phyloP scores from a whole-genome alignment of 768 basidiomycete genomes.

The Hericium alpestre region DNA sequence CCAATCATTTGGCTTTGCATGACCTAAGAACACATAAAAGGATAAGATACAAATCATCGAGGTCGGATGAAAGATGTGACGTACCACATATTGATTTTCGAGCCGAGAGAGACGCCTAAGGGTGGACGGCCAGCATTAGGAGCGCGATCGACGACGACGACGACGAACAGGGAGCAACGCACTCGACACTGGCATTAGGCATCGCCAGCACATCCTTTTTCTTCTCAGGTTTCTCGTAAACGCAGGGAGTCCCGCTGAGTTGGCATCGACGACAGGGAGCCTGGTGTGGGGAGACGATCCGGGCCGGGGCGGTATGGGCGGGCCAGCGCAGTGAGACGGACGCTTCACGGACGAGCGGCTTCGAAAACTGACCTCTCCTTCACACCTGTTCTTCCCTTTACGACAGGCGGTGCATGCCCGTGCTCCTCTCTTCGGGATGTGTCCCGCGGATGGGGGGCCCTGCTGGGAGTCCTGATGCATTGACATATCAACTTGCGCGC shows the following conservation, averaged over 20 bases:
- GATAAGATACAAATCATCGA: not conserved
- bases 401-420: conserved; percentile 82
- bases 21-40: conserved; percentile 34
- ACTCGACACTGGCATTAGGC: conserved; percentile 67
- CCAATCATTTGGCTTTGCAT: conserved; percentile 94
- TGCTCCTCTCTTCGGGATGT: conserved; percentile 84
- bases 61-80: conserved; percentile 10
- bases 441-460: conserved; percentile 28
- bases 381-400: conserved; percentile 88
- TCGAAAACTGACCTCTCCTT: conserved; percentile 63
- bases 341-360: conserved; percentile 23
- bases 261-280: conserved; percentile 87
- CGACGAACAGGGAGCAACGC: conserved; percentile 19
- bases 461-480: conserved; percentile 14
- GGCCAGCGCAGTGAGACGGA: conserved; percentile 46
- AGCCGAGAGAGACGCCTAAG: conserved; percentile 69
- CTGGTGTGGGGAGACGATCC: conserved; percentile 32
- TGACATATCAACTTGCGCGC: conserved; percentile 21
- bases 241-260: conserved; percentile 65
- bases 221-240: conserved; percentile 90
- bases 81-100: conserved; percentile 77
- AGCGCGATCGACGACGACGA: conserved; percentile 11
- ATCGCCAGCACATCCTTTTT: conserved; percentile 49
- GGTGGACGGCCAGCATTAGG: conserved; percentile 7
- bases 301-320: conserved; percentile 67